Conservation (phyloP, 371 early-diverging fungal genomes). For the Thermomucor indicae-seudaticae region DNA sequence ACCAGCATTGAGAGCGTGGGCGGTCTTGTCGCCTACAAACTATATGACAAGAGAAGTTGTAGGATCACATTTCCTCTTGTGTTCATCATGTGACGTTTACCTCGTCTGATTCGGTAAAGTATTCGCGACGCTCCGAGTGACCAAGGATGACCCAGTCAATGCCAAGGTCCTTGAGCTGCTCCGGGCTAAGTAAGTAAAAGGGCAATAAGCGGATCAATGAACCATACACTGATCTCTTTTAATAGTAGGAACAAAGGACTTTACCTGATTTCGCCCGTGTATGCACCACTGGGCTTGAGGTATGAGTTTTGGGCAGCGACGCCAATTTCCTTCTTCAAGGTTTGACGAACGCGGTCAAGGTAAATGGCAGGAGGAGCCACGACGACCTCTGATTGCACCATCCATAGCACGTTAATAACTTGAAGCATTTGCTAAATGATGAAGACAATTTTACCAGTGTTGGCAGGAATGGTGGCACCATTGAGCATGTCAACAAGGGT, state of each 20-base stretch:
- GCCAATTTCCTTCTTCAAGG: slow-evolving; percentile 76
- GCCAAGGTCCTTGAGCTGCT: slow-evolving; percentile 94
- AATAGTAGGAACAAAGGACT: not conserved
- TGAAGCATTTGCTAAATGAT: not conserved
- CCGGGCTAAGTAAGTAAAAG: slow-evolving; percentile 53
- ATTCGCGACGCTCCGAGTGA: slow-evolving; percentile 98
- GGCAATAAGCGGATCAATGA: not conserved
- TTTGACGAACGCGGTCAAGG: slow-evolving; percentile 76
- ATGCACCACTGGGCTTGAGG: slow-evolving; percentile 87
- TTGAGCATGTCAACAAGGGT: slow-evolving; percentile 76
- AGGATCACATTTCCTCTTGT: not conserved
- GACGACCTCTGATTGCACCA: slow-evolving; percentile 78
- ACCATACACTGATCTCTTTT: not conserved
- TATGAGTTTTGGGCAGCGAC: slow-evolving; percentile 98
- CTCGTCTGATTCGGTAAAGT: slow-evolving; percentile 90
- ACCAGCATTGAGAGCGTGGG: slow-evolving; percentile 83
- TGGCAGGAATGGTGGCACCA: slow-evolving; percentile 46
- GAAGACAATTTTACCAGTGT: slow-evolving; percentile 39
- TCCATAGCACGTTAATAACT: not conserved
- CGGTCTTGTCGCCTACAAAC: slow-evolving; percentile 84
- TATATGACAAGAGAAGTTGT: not conserved
- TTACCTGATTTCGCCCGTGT: slow-evolving; percentile 97
- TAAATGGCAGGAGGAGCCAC: slow-evolving; percentile 96
- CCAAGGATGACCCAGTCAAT: slow-evolving; percentile 97
- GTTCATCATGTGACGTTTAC: slow-evolving; percentile 18